phyloP scores from a whole-genome alignment of 306 rosid genomes.

The Chamaecrista fasciculata region DNA sequence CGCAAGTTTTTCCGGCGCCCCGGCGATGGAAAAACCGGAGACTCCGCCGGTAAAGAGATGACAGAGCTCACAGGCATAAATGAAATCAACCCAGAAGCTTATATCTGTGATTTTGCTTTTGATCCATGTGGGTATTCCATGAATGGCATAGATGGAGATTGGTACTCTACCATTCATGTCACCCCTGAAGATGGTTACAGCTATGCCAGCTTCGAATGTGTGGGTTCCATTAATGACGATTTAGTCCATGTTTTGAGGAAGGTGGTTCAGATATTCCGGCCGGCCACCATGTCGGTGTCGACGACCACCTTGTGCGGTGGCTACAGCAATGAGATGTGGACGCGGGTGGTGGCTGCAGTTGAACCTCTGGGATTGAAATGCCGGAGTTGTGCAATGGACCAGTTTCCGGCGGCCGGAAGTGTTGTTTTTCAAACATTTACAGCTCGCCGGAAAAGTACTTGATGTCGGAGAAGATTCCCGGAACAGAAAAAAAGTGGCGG shows the following conservation, averaged over 20 bases:
- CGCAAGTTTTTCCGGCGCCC: constrained; percentile 48
- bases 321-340: constrained; percentile 51
- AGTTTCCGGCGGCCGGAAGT: constrained; percentile 69
- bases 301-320: constrained; percentile 49
- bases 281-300: constrained; percentile 73
- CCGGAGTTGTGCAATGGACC: constrained; percentile 64
- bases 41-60: constrained; percentile 70
- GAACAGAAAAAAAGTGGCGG: neutral
- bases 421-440: constrained; percentile 75
- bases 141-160: constrained; percentile 67
- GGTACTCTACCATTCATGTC: constrained; percentile 84
- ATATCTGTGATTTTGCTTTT: constrained; percentile 71
- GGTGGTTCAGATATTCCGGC: constrained; percentile 75
- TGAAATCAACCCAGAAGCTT: constrained; percentile 50
- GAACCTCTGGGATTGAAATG: constrained; percentile 71
- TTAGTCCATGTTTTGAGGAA: constrained; percentile 54
- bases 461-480: neutral
- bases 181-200: constrained; percentile 90
- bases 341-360: constrained; percentile 50
- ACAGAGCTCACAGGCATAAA: constrained; percentile 58
- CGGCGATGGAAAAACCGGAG: constrained; percentile 43
- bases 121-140: constrained; percentile 89
- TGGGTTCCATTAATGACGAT: constrained; percentile 50
- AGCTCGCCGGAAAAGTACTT: constrained; percentile 53
- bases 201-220: constrained; percentile 79